phyloP scores from a whole-genome alignment of 2,329 filamentous ascomycete species.

The Neofusicoccum kwambonambiense region DNA sequence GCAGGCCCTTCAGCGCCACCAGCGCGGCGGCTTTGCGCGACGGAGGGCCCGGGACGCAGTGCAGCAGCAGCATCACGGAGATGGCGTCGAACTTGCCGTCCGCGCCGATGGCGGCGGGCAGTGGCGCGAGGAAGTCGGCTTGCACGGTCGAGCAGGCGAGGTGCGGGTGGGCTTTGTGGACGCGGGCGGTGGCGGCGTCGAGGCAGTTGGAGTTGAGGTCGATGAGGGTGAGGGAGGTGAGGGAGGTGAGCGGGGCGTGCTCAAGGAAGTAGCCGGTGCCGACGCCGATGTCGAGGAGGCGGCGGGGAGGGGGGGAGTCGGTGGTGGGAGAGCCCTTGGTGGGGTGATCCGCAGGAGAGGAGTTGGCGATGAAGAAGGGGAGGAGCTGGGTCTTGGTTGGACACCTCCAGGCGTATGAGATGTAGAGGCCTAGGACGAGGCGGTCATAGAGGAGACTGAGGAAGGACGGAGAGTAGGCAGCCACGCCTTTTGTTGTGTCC shows the following conservation, averaged over 20 bases:
- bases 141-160: constrained; percentile 21
- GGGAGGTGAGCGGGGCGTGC: constrained; percentile 18
- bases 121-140: background rate
- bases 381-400: constrained; percentile 23
- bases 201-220: constrained; percentile 34
- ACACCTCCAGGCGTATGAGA: constrained; percentile 29
- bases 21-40: constrained; percentile 16
- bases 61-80: constrained; percentile 22
- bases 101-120: constrained; percentile 31
- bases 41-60: constrained; percentile 32
- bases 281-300: constrained; percentile 32
- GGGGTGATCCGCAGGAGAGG: background rate
- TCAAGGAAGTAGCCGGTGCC: constrained; percentile 31
- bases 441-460: constrained; percentile 21
- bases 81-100: constrained; percentile 42
- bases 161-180: constrained; percentile 21
- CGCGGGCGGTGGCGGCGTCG: constrained; percentile 28
- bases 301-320: background rate
- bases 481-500: background rate
- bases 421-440: constrained; percentile 24
- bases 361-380: constrained; percentile 26
- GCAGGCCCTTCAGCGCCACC: background rate
- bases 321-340: background rate
- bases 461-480: background rate
- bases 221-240: constrained; percentile 23